Evolutionary conservation across 345 rosid genomes (phyloP).

Genomic region (Linum lewisii): DNA sequence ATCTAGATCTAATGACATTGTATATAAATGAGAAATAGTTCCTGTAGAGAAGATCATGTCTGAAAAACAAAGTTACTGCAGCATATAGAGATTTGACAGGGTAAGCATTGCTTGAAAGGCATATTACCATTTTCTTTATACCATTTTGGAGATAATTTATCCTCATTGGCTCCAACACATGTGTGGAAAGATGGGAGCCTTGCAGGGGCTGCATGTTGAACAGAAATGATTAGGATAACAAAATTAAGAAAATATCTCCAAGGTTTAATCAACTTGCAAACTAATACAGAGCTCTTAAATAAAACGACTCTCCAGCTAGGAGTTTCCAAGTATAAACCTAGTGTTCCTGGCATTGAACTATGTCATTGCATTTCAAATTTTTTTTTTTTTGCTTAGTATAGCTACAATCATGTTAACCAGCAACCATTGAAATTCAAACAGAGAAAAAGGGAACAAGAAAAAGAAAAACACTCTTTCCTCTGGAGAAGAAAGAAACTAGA

Average conservation of each 20-base stretch:
- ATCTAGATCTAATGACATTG: background rate
- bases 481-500: background rate
- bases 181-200: conserved; percentile 97
- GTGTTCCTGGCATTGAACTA: background rate
- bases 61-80: background rate
- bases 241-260: conserved; percentile 1
- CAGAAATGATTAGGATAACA: background rate
- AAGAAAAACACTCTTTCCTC: background rate
- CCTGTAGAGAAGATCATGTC: background rate
- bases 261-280: background rate
- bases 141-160: conserved; percentile 83
- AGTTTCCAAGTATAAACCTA: background rate
- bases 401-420: background rate
- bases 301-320: background rate
- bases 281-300: too few species aligned
- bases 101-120: background rate
- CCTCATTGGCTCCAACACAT: conserved; percentile 89
- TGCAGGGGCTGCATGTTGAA: conserved; percentile 58
- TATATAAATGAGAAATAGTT: background rate
- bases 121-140: conserved; percentile 78
- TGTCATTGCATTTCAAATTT: background rate
- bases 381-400: background rate
- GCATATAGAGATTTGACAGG: background rate
- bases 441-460: background rate
- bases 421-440: background rate